Conservation (phyloP, 352 stramenopile genomes). For the Elongisporangium undulatum region DNA sequence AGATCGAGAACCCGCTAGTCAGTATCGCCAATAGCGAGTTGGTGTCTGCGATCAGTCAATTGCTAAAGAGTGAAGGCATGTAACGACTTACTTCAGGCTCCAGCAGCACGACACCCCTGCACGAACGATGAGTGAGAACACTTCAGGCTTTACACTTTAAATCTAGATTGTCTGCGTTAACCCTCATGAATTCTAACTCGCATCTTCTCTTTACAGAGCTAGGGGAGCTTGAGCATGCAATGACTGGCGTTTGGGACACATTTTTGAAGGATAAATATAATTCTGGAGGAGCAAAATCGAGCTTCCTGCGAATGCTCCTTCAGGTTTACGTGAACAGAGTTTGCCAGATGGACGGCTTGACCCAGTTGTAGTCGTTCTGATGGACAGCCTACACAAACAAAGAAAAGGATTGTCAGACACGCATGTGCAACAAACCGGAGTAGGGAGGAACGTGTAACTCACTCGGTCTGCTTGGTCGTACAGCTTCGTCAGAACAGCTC, state of each 20-base stretch:
- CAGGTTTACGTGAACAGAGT: slow-evolving; percentile 66
- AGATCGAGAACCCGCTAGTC: slow-evolving; percentile 91
- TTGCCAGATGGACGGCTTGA: slow-evolving; percentile 89
- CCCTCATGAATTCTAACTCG: neutral
- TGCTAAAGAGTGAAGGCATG: slow-evolving; percentile 84
- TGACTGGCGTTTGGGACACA: neutral
- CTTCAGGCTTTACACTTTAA: neutral
- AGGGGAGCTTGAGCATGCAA: too few relatives aligned
- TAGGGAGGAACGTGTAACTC: slow-evolving; percentile 3
- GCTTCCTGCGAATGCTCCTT: neutral
- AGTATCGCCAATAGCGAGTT: slow-evolving; percentile 88
- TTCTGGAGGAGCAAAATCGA: neutral
- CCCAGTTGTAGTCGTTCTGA: slow-evolving; percentile 92
- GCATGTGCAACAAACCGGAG: neutral
- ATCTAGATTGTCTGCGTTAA: neutral
- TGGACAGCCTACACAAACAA: slow-evolving; percentile 49
- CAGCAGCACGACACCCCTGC: neutral
- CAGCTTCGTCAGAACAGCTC: slow-evolving; percentile 73
- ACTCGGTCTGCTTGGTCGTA: slow-evolving; percentile 75
- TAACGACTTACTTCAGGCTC: slow-evolving; percentile 8
- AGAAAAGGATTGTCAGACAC: slow-evolving; percentile 5
- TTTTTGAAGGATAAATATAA: neutral
- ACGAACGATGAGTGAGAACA: neutral
- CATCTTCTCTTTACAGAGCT: too few relatives aligned
- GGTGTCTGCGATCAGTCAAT: slow-evolving; percentile 70